Percentiles rank a stretch among this genome's conserved stretches.
Evolutionary conservation across 257 asterid genomes (phyloP).

Genomic region (Nicotiana tomentosiformis): DNA sequence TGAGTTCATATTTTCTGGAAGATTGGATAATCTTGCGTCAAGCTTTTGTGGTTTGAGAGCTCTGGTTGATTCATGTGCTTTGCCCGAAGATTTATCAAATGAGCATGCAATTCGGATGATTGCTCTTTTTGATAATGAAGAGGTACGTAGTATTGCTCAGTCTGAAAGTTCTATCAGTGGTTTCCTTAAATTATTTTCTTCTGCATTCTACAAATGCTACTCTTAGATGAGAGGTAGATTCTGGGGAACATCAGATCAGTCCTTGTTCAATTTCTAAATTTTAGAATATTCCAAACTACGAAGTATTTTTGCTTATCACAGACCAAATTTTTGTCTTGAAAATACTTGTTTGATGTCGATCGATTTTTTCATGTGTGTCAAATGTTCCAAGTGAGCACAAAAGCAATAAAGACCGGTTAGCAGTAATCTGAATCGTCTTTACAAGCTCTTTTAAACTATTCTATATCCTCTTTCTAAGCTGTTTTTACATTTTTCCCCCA

Average conservation of each 20-base stretch:
- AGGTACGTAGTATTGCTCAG: conserved; percentile 43
- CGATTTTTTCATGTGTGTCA: not conserved
- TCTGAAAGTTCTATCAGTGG: conserved; percentile 4
- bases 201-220: not conserved
- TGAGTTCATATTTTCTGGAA: conserved; percentile 96
- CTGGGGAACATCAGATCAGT: conserved; percentile 4
- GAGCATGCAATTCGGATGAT: conserved; percentile 84
- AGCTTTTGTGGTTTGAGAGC: conserved; percentile 96
- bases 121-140: conserved; percentile 95
- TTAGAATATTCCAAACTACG: not conserved
- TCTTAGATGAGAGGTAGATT: not conserved
- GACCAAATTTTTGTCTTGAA: not conserved
- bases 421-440: not conserved
- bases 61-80: conserved; percentile 75
- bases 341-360: not conserved
- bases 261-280: not conserved
- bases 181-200: not conserved
- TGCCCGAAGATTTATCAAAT: conserved; percentile 57
- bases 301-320: not conserved
- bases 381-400: not conserved
- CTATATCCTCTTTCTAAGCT: not conserved
- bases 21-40: conserved; percentile 96
- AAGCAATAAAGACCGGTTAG: not conserved
- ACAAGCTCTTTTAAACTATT: not conserved
- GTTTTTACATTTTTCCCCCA: not conserved